phyloP scores from a whole-genome alignment of 2,329 filamentous ascomycete species.

The Decorospora gaudefroyi region DNA sequence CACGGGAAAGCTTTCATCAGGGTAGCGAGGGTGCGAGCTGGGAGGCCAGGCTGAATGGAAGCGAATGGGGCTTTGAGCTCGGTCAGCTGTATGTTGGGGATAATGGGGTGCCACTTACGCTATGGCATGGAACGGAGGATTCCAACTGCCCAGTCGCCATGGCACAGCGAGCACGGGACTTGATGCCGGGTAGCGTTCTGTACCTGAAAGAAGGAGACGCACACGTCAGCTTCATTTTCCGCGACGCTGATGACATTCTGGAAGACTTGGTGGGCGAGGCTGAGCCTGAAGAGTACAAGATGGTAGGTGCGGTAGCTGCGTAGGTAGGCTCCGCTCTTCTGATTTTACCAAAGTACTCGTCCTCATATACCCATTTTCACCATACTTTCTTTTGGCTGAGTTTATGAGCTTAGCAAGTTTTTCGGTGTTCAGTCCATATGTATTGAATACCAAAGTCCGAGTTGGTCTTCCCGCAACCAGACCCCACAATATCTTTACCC shows the following conservation, averaged over 20 bases:
- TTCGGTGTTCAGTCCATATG: no score
- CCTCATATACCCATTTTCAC: no score
- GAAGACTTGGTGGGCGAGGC: conserved; percentile 23
- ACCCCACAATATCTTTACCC: no score
- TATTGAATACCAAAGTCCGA: no score
- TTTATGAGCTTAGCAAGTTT: no score
- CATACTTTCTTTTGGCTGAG: no score
- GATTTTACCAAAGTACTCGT: no score
- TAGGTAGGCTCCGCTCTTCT: conserved; percentile 4
- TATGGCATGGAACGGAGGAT: conserved; percentile 46
- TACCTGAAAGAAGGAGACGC: conserved; percentile 32
- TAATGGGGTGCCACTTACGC: conserved; percentile 23
- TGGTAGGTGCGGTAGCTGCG: conserved; percentile 5
- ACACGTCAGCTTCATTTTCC: conserved; percentile 32
- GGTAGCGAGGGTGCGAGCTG: conserved; percentile 35
- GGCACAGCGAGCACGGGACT: conserved; percentile 30
- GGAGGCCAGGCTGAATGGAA: conserved; percentile 36
- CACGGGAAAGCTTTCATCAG: conserved; percentile 33
- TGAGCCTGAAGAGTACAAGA: conserved; percentile 26
- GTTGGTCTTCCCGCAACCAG: no score
- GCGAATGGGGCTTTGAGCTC: conserved; percentile 43
- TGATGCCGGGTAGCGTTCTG: conserved; percentile 28
- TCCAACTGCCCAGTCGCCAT: conserved; percentile 31
- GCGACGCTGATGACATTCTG: conserved; percentile 30
- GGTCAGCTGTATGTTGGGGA: conserved; percentile 30